phyloP scores from a whole-genome alignment of 371 early-diverging fungal species.

The Nematocida displodere region DNA sequence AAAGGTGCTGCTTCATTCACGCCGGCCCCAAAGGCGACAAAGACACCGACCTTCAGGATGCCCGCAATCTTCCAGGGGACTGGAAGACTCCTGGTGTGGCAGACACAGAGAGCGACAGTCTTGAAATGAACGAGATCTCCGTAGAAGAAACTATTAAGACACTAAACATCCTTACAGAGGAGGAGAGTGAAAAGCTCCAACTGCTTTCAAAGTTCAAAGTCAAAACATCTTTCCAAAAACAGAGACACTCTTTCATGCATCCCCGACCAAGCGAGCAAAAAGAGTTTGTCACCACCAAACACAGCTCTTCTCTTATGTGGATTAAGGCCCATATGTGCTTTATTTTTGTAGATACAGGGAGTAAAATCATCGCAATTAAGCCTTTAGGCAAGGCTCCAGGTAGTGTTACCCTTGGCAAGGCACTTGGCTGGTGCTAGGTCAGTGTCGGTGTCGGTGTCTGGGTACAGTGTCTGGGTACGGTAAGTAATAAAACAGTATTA shows the following conservation, averaged over 20 bases:
- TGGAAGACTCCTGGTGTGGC: constrained; percentile 44
- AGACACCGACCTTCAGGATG: constrained; percentile 43
- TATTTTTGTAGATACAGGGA: constrained; percentile 15
- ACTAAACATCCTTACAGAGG: constrained; percentile 3
- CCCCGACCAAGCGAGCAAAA: not conserved
- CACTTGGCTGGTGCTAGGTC: too few relatives aligned
- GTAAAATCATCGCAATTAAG: not conserved
- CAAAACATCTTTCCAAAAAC: not conserved
- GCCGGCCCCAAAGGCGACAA: constrained; percentile 40
- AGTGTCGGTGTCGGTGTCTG: not conserved
- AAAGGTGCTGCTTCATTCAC: constrained; percentile 72
- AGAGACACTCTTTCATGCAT: not conserved
- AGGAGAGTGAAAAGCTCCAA: constrained; percentile 15
- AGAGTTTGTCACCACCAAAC: not conserved
- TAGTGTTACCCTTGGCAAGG: not conserved
- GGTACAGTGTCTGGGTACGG: not conserved
- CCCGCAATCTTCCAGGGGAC: constrained; percentile 45
- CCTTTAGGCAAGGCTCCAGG: constrained; percentile 49
- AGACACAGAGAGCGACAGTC: not conserved
- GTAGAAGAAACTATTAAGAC: not conserved
- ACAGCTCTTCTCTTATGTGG: constrained; percentile 42
- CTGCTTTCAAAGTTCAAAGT: not conserved
- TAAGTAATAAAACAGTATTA: not conserved
- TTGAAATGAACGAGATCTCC: constrained; percentile 11
- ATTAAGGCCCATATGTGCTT: constrained; percentile 24